Evolutionary conservation across 768 basidiomycete genomes (phyloP), one percentile per base, ranked within the genome.

Genomic region (Boletus subcaerulescens): DNA sequence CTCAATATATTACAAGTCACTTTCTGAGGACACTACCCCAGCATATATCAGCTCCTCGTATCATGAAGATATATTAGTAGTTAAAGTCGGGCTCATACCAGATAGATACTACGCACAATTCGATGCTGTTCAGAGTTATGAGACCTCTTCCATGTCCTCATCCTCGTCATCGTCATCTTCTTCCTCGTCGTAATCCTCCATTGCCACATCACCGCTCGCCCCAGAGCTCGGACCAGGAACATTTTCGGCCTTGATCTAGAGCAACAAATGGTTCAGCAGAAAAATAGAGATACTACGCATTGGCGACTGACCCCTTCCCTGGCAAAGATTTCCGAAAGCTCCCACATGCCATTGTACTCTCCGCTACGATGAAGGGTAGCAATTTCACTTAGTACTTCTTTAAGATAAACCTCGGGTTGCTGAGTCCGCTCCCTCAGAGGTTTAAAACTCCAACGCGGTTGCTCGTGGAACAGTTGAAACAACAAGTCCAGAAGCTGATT

Each of bases 401-500:
- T 92, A 58, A 96, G 82, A 66, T 91, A 94, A 12, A 77, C 83
- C 69, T 92, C 90, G 2, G 92, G 91, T 67, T 96, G 92, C 67
- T 91, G 86, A 0, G 89, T 90, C 58, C 81, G 82, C 64, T 91
- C 87, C 41, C 90, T 82, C 50, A 93, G 74, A 2, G 81, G 74
- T 59, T 86, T 86, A 68, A 93, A 85, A 54, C 82, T 77, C 93
- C 93, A 98, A 48, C 84, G 85, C n/a, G 86, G 81, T 42, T 80
- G 80, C 56, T 92, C 85, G 55, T 82, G 80, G 77, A 95, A 98
- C 7, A 86, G 76, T 3, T 73, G 61, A 72, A 95, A 95, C 40
- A 97, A 78, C 51, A 87, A 74, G 69, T 97, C 92, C 69, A 93
- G 78, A 9, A 97, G 80, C 65, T 95, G 89, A 73, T 93, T 89